Conservation (phyloP, 352 stramenopile species). For the Globisporangium sylvaticum region DNA sequence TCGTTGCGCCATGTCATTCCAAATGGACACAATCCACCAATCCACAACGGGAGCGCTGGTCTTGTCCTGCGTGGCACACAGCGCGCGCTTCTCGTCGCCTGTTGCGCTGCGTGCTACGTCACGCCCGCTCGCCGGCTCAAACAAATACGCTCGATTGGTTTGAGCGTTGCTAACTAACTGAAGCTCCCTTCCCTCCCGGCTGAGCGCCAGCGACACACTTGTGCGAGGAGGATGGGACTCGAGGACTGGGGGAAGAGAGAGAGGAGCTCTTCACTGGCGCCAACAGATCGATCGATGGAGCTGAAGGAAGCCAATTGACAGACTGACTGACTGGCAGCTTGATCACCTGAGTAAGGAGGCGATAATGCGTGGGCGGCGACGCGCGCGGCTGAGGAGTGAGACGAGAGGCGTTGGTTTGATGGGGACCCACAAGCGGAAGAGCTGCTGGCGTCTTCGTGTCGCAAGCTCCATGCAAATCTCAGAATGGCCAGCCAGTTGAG, state of each 20-base stretch:
- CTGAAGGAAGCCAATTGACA: neutral
- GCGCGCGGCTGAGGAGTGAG: neutral
- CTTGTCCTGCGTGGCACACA: neutral
- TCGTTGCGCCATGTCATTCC: neutral
- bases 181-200: neutral
- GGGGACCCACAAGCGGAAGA: neutral
- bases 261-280: neutral
- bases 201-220: neutral
- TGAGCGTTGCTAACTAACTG: neutral
- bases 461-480: neutral
- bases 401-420: neutral
- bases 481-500: neutral
- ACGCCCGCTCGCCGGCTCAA: neutral
- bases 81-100: neutral
- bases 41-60: no score
- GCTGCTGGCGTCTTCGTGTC: neutral
- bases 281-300: neutral
- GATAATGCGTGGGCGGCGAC: neutral
- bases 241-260: neutral
- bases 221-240: neutral
- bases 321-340: neutral
- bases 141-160: neutral
- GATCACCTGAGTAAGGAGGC: neutral
- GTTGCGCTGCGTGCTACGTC: neutral
- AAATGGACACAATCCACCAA: neutral